Conservation (phyloP, 108 stramenopile genomes). For the Mayamaea pseudoterrestris region DNA sequence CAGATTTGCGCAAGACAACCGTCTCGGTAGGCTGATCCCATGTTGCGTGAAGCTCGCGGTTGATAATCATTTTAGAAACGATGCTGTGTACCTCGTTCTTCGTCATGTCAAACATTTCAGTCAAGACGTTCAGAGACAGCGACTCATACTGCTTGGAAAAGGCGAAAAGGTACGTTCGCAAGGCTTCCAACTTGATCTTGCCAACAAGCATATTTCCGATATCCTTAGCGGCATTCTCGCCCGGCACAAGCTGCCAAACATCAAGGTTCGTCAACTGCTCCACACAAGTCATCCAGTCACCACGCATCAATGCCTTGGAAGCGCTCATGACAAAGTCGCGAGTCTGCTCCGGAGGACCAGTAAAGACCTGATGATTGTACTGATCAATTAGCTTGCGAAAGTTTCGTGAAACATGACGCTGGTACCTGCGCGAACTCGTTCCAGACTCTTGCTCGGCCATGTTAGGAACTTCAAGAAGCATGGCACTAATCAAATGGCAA, state of each 20-base stretch:
- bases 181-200: conserved; percentile 93
- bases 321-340: conserved; percentile 95
- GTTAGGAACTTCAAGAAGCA: conserved; percentile 97
- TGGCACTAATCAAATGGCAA: conserved; percentile 91
- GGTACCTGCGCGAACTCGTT: conserved; percentile 26
- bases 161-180: conserved; percentile 89
- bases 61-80: conserved; percentile 98
- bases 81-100: conserved; percentile 82
- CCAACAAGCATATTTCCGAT: conserved; percentile 74
- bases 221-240: conserved; percentile 51
- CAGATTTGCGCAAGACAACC: conserved; percentile 76
- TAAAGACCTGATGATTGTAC: conserved; percentile 92
- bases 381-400: conserved; percentile 91
- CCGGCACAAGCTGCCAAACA: conserved; percentile 92
- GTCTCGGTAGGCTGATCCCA: conserved; percentile 99
- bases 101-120: conserved; percentile 93
- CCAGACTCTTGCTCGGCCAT: conserved; percentile 58
- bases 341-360: conserved; percentile 96
- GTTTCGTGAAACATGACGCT: conserved; percentile 74
- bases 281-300: conserved; percentile 88
- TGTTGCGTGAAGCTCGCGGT: conserved; percentile 86
- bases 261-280: conserved; percentile 71
- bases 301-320: conserved; percentile 74
- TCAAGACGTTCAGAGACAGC: conserved; percentile 75
- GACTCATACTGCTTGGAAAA: conserved; percentile 89